Conservation (phyloP, 2,329 filamentous ascomycete species). For the Pyrenophora teres region DNA sequence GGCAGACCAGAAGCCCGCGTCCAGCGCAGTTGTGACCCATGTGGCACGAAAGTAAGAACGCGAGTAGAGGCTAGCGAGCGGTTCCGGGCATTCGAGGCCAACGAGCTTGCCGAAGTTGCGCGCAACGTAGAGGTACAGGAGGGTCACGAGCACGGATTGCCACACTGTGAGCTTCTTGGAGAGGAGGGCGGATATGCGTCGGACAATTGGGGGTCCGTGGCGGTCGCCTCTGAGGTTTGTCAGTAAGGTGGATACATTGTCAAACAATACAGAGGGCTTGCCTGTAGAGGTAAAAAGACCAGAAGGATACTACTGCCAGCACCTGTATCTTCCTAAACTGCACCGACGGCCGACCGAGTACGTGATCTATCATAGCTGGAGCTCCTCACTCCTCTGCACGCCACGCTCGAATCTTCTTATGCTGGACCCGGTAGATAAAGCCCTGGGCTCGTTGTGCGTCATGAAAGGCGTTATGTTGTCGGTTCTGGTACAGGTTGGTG, state of each 20-base stretch:
- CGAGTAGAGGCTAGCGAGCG: slow-evolving; percentile 91
- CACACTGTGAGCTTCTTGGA: slow-evolving; percentile 78
- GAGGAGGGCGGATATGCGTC: slow-evolving; percentile 71
- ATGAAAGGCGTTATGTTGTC: slow-evolving; percentile 18
- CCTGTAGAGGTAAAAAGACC: slow-evolving; percentile 83
- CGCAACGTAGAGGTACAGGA: slow-evolving; percentile 87
- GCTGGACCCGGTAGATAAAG: background rate
- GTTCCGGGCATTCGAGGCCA: slow-evolving; percentile 89
- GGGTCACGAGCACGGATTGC: slow-evolving; percentile 85
- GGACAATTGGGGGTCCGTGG: slow-evolving; percentile 82
- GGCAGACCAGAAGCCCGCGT: slow-evolving; percentile 97
- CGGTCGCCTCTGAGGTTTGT: slow-evolving; percentile 68
- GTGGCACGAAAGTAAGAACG: slow-evolving; percentile 92
- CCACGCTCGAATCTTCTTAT: slow-evolving; percentile 5
- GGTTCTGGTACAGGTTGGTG: slow-evolving; percentile 2
- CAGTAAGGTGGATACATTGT: slow-evolving; percentile 14
- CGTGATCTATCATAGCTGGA: slow-evolving; percentile 68
- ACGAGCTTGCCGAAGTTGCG: slow-evolving; percentile 94
- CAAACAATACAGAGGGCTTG: slow-evolving; percentile 46
- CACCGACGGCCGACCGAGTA: slow-evolving; percentile 85
- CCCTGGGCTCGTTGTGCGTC: slow-evolving; percentile 8
- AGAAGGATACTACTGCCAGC: slow-evolving; percentile 86
- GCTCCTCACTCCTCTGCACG: background rate
- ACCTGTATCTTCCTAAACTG: slow-evolving; percentile 94
- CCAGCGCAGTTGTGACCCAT: slow-evolving; percentile 92